Conservation (phyloP, 352 stramenopile species). For the Plasmopara viticola region DNA sequence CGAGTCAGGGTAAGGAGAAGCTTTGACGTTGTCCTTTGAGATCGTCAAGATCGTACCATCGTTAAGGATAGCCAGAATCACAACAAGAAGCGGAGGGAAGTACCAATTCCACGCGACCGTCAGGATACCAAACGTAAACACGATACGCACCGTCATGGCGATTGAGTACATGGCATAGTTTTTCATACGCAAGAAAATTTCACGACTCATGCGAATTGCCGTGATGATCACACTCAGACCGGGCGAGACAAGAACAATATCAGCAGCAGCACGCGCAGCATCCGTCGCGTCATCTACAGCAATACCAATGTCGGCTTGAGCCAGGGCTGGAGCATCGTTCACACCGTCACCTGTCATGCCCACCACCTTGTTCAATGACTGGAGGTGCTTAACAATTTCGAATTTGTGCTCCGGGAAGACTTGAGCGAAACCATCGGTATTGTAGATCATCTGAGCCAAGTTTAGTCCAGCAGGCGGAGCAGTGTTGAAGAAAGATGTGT, state of each 20-base stretch:
- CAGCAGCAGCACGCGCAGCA: conserved; percentile 81
- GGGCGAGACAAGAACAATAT: conserved; percentile 86
- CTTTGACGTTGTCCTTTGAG: conserved; percentile 71
- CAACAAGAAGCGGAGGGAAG: conserved; percentile 82
- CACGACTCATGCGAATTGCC: conserved; percentile 78
- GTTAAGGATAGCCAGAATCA: conserved; percentile 89
- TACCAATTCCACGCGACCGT: conserved; percentile 86
- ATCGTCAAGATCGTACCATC: conserved; percentile 83
- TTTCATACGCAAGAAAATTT: conserved; percentile 91
- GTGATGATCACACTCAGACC: conserved; percentile 87
- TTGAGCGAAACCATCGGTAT: conserved; percentile 91
- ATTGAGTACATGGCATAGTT: conserved; percentile 90
- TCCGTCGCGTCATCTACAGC: conserved; percentile 86
- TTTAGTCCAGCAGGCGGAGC: conserved; percentile 51
- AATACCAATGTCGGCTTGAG: conserved; percentile 89
- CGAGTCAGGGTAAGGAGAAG: conserved; percentile 54
- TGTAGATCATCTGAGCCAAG: conserved; percentile 82
- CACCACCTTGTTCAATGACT: conserved; percentile 79
- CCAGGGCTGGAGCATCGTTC: conserved; percentile 88
- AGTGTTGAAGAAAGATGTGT: conserved; percentile 77
- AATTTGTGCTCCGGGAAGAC: conserved; percentile 92
- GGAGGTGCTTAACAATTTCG: conserved; percentile 85
- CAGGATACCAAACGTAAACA: conserved; percentile 83
- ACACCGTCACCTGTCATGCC: conserved; percentile 88
- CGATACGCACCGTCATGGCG: conserved; percentile 84